Base-by-base conservation (phyloP, 257 asterid species). In the Solanum boliviense region DNA sequence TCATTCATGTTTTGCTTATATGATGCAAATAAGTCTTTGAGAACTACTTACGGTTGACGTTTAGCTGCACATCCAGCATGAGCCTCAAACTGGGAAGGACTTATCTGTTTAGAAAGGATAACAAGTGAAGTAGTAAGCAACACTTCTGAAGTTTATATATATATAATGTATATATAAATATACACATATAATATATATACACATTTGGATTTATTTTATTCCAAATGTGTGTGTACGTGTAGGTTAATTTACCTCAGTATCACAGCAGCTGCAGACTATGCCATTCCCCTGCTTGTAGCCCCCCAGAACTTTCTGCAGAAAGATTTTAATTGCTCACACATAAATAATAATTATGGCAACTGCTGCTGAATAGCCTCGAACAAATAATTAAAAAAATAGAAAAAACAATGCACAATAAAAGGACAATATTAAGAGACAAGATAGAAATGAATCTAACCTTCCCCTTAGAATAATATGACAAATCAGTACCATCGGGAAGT, bases 41-140 rank as follows among this genome's bases (percentile, higher is more conserved):
- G 87, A 90, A 83, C n/a, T 76, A 93, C 98, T 95, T 90, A 97
- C 99, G 99, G 99, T 90, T 95, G 99, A 79, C 99, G 96, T 89
- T 97, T 97, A 79, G 98, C 99, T 31, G 98, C 94, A 97, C 98
- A 93, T 76, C 99, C 99, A 91, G 99, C 98, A 89, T 97, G 99
- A 89, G 99, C 89, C 92, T 97, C 99, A 85, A 97, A 97, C 90
- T 95, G 98, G 67, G 99, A 97, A n/a, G 99, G 99, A 93, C 99
- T 97, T 60, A 97, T 93, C 99, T 97, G 97, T 88, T 36, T 34
- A 70, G 85, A 71, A 25, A 84, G 58, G 39, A 79, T 84, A 86
- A 81, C 35, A 79, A 34, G 81, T 85, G 12, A 34, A 46, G 20
- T 65, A 73, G 88, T 74, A 31, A 89, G 89, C 84, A 62, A 44